phyloP scores from a whole-genome alignment of 1,139 yeast genomes.

The Tardiomyces depauwii region DNA sequence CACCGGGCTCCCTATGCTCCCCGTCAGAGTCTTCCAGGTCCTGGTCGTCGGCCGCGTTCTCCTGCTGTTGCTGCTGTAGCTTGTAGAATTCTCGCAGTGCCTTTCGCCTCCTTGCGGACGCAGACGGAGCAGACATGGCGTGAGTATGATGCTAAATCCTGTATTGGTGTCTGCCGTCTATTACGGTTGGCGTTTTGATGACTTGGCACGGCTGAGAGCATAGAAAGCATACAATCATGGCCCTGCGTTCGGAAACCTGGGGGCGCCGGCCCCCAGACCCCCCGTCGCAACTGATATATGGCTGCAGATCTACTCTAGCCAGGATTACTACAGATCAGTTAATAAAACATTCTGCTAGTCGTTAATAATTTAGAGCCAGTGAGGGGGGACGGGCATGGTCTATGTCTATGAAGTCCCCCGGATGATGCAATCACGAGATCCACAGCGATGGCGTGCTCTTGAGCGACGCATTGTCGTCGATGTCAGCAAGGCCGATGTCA shows the following conservation, averaged over 20 bases:
- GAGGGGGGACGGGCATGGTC: background rate
- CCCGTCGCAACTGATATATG: too few species aligned
- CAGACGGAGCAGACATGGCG: background rate
- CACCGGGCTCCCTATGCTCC: slow-evolving; percentile 2
- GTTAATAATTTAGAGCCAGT: background rate
- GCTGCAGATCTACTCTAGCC: too few species aligned
- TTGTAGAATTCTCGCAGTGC: slow-evolving; percentile 33
- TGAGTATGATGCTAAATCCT: too few species aligned
- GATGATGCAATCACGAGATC: slow-evolving; percentile 8
- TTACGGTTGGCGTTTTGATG: background rate
- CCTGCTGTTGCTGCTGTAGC: slow-evolving; percentile 20
- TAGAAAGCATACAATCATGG: too few species aligned
- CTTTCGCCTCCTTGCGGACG: slow-evolving; percentile 11
- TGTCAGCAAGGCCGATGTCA: slow-evolving; percentile 9
- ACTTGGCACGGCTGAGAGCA: background rate
- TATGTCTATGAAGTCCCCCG: background rate
- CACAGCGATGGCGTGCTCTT: slow-evolving; percentile 14
- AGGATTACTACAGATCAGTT: too few species aligned
- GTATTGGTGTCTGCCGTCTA: too few species aligned
- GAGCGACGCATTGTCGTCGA: slow-evolving; percentile 12
- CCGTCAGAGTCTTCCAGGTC: slow-evolving; percentile 7
- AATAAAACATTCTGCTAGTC: too few species aligned
- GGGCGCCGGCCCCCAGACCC: too few species aligned
- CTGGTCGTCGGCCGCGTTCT: background rate
- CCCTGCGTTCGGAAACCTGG: too few species aligned